Evolutionary conservation across 139 green algal species (phyloP).

Genomic region (Chlamydomonas schloesseri): DNA sequence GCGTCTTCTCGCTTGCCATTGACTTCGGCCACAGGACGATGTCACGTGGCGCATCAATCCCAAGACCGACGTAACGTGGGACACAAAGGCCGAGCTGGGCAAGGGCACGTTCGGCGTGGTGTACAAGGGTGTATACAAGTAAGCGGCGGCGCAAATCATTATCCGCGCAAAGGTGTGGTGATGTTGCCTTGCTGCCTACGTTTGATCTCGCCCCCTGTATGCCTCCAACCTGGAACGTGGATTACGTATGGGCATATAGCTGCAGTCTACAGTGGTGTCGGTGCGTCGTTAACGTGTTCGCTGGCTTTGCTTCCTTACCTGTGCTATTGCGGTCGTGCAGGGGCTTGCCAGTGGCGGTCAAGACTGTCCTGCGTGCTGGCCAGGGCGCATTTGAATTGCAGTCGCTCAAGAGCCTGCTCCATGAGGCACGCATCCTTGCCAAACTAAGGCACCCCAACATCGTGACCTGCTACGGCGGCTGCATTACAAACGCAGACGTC

Average conservation of each 20-base stretch:
- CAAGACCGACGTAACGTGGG: neutral
- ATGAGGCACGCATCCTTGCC: constrained; percentile 25
- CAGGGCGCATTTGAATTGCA: neutral
- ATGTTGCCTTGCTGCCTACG: too few species aligned
- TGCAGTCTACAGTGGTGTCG: too few species aligned
- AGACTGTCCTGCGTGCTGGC: neutral
- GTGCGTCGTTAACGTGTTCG: too few species aligned
- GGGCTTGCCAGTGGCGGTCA: neutral
- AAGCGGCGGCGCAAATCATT: too few species aligned
- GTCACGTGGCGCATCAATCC: neutral
- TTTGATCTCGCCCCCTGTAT: too few species aligned
- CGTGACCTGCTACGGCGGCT: constrained; percentile 2
- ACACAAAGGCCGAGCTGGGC: neutral
- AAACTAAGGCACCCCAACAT: neutral
- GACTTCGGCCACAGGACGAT: neutral
- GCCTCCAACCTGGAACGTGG: too few species aligned
- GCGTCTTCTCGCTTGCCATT: too few species aligned
- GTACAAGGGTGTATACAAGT: neutral
- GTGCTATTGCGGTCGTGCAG: neutral
- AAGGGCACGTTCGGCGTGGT: neutral
- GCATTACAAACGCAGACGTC: neutral
- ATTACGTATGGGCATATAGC: too few species aligned
- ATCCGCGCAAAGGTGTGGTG: too few species aligned
- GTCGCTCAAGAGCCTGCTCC: neutral
- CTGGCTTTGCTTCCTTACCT: too few species aligned